These are phyloP conservation scores for Vanderwaltozyma yarrowii DNA, from an alignment of 805 yeast species.

Conservation along the genomic window DNA sequence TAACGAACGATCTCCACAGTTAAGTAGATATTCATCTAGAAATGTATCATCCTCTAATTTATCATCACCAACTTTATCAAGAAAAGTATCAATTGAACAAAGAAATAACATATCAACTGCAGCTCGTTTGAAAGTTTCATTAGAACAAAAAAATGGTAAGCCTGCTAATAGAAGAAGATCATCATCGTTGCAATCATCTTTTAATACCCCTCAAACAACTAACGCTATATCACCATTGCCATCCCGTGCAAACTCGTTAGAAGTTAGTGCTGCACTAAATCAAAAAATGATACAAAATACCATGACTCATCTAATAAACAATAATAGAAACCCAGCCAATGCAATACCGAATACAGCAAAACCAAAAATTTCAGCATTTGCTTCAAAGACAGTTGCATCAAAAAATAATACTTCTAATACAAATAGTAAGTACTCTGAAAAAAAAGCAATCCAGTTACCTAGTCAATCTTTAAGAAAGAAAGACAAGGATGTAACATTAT, in stretches of 20 bases:
- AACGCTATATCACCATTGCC: slow-evolving; percentile 3
- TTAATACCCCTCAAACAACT: neutral
- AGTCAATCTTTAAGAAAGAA: neutral
- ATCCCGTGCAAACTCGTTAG: slow-evolving; percentile 25
- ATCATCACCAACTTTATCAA: slow-evolving; percentile 11
- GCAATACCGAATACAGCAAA: neutral
- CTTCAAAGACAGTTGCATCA: neutral
- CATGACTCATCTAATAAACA: neutral
- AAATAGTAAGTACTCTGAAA: neutral
- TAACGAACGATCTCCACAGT: neutral
- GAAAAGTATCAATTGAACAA: slow-evolving; percentile 11
- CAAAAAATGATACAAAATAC: slow-evolving; percentile 21
- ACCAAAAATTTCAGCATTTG: neutral
- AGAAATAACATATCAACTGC: neutral
- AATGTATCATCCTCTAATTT: neutral
- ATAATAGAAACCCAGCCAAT: neutral
- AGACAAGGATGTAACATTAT: neutral
- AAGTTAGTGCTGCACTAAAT: slow-evolving; percentile 19
- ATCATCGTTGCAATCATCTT: slow-evolving; percentile 25
- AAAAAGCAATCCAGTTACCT: neutral
- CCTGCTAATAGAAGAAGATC: slow-evolving; percentile 22
- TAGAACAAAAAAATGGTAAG: slow-evolving; percentile 2
- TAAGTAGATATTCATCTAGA: slow-evolving; percentile 1
- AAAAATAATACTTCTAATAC: neutral
- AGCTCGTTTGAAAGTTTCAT: neutral